A percentile compares a stretch with the other conserved stretches of the same genome.
Evolutionary conservation across 2,329 filamentous ascomycete genomes (phyloP).

Genomic region (Venturia effusa): DNA sequence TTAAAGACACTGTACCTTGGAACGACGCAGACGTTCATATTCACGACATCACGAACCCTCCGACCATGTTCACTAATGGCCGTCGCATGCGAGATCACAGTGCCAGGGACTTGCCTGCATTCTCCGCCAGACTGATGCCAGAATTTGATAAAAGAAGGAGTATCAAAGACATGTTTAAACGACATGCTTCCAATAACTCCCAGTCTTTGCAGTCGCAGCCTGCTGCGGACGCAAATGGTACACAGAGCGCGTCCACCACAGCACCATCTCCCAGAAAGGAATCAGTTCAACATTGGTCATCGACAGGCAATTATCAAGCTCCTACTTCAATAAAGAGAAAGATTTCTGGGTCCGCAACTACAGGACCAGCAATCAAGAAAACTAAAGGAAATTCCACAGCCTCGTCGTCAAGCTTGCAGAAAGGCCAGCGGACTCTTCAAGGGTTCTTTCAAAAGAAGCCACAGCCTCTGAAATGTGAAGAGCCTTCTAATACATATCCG

Average conservation of each 20-base stretch:
- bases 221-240: neutral
- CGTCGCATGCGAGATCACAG: slow-evolving; percentile 56
- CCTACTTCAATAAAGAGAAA: neutral
- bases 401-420: slow-evolving; percentile 19
- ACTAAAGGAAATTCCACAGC: slow-evolving; percentile 32
- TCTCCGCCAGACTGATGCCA: slow-evolving; percentile 73
- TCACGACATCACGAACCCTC: slow-evolving; percentile 67
- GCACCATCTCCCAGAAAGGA: slow-evolving; percentile 20
- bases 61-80: slow-evolving; percentile 59
- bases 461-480: neutral
- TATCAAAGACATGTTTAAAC: slow-evolving; percentile 82
- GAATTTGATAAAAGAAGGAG: slow-evolving; percentile 77
- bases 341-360: neutral
- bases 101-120: slow-evolving; percentile 54
- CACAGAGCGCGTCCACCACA: neutral
- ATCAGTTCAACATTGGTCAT: slow-evolving; percentile 13
- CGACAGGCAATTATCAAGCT: neutral
- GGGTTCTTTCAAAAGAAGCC: slow-evolving; percentile 64
- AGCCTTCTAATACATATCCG: neutral
- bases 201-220: neutral
- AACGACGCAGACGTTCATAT: slow-evolving; percentile 43
- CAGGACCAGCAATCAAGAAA: slow-evolving; percentile 33
- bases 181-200: slow-evolving; percentile 8
- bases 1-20: slow-evolving; percentile 52
- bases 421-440: slow-evolving; percentile 54